Percentiles rank a stretch among this genome's conserved stretches.
phyloP scores from a whole-genome alignment of 257 asterid genomes.

The Craterostigma plantagineum region DNA sequence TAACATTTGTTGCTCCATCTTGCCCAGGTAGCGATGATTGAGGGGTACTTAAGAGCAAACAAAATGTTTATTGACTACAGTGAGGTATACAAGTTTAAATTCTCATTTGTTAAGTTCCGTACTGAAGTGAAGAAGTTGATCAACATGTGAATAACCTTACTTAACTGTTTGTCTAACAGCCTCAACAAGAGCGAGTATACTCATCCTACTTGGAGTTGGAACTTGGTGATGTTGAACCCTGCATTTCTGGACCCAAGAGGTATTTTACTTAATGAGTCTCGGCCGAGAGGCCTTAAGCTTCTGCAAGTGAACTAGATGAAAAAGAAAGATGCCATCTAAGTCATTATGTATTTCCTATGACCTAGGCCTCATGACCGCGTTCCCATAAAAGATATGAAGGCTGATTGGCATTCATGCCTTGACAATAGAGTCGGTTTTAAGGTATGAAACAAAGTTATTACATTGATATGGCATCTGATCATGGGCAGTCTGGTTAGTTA shows the following conservation, averaged over 20 bases:
- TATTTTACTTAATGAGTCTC: constrained; percentile 8
- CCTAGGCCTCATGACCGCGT: constrained; percentile 88
- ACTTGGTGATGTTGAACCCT: constrained; percentile 62
- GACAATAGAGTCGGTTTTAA: constrained; percentile 74
- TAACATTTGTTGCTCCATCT: constrained; percentile 3
- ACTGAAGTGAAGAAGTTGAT: neutral
- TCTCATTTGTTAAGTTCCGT: neutral
- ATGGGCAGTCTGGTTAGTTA: no score
- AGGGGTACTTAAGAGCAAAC: constrained; percentile 69
- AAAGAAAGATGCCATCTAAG: no score
- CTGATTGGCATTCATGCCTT: constrained; percentile 78
- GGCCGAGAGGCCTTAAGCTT: neutral
- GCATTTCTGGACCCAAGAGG: constrained; percentile 93
- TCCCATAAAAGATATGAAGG: constrained; percentile 65
- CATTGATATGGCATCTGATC: neutral
- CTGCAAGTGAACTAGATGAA: neutral
- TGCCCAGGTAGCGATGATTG: constrained; percentile 62
- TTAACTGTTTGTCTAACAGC: constrained; percentile 17
- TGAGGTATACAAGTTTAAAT: constrained; percentile 25
- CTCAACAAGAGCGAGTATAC: constrained; percentile 63
- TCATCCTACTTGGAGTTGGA: constrained; percentile 60
- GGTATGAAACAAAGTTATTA: constrained; percentile 19
- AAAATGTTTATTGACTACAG: constrained; percentile 70
- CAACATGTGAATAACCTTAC: no score
- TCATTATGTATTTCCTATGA: neutral